Conservation (phyloP, 495 filamentous ascomycete genomes). For the Elaphomyces granulatus region DNA sequence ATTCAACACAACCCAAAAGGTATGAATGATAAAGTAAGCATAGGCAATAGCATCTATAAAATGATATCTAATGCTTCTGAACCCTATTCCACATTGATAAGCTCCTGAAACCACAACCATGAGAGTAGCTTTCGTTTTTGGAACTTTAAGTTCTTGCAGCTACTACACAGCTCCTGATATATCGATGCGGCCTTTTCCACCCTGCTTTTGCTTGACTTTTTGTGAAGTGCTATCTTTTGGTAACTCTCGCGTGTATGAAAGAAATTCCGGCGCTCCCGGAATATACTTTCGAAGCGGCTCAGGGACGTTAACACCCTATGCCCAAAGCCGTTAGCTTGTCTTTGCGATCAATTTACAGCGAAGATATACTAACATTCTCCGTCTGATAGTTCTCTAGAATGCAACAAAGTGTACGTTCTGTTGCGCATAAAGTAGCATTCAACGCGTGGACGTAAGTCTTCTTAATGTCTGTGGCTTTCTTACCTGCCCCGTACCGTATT, state of each 20-base stretch:
- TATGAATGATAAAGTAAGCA: no score
- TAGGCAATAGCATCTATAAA: no score
- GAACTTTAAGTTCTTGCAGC: constrained; percentile 28
- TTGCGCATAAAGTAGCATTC: constrained; percentile 85
- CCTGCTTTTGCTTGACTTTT: constrained; percentile 38
- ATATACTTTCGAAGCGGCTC: constrained; percentile 85
- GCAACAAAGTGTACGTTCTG: constrained; percentile 87
- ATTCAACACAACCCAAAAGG: no score
- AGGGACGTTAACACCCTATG: constrained; percentile 68
- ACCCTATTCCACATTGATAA: not conserved
- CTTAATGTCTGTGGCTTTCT: constrained; percentile 64
- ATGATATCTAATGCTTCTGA: not conserved
- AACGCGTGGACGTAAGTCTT: constrained; percentile 93
- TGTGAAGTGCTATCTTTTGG: constrained; percentile 56
- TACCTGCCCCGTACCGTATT: constrained; percentile 64
- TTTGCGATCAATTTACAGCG: not conserved
- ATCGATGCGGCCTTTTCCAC: no score
- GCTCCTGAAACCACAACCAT: not conserved
- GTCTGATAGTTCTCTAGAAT: constrained; percentile 94
- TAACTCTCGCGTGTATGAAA: constrained; percentile 74
- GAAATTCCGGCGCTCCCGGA: constrained; percentile 73
- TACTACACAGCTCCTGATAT: constrained; percentile 28
- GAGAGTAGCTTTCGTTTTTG: not conserved
- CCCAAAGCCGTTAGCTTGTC: not conserved
- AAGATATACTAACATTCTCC: constrained; percentile 45